Evolutionary conservation across 257 asterid genomes (phyloP), one percentile per base, ranked within the genome.

Genomic region (Jaltomata sinuosa): DNA sequence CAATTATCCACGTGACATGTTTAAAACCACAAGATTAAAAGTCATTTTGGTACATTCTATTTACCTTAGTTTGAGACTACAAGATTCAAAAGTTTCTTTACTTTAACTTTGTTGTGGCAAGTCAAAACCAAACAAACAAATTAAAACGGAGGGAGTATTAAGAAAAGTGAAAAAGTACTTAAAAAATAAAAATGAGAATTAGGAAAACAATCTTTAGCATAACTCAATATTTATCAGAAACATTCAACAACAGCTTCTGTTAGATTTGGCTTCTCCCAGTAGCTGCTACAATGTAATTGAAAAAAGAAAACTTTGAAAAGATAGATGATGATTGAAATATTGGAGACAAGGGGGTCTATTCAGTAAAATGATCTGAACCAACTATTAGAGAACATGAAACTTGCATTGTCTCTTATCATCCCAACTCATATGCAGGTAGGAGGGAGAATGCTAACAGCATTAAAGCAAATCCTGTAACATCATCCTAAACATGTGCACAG

Each of bases 401-500:
- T 27, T 8, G 45, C 40, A 49, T 76, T 25, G 71, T 82, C 76
- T 25, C 72, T 54, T 6, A n/a, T 45, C 3, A 74, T 74, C 59
- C 40, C 15, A 74, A 74, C 59, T 74, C 36, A 11, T 29, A 42
- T 47, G 59, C 79, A 76, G 25, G 15, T 49, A 15, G 81, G 42
- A 76, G 18, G 61, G 81, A 76, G 40, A 76, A 76, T 11, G 62
- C 62, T 77, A 49, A 49, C 11, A 34, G 27, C 11, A 25, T 15
- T 49, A 16, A 49, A 49, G 62, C 29, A 77, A 74, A 74, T 74
- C 59, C 12, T 74, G 59, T 7, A 83, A 11, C 40, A 31, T 83
- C 57, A 21, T 67, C 38, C 72, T 25, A 83, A 86, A 27, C 84
- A 72, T 59, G 83, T 49, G 78, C 67, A 81, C 82, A 83, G 69